Percentiles rank a stretch among this genome's conserved stretches.
Conservation (phyloP, 495 filamentous ascomycete genomes). For the Aspergillus incahuasiensis region DNA sequence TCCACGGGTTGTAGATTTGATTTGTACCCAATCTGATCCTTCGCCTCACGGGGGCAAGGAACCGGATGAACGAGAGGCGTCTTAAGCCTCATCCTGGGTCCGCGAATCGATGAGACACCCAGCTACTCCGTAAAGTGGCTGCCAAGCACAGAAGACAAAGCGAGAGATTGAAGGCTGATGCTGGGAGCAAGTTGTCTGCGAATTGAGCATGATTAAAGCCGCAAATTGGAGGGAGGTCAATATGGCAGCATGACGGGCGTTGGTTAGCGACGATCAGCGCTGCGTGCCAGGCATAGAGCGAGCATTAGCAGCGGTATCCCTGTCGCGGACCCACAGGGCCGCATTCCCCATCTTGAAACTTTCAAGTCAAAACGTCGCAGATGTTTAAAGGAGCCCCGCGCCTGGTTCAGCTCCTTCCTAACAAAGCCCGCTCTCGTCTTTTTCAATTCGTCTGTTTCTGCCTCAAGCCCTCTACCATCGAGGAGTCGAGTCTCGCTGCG, state of each 20-base stretch:
- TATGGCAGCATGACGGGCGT: conserved; percentile 10
- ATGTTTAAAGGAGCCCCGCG: neutral
- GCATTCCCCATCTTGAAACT: neutral
- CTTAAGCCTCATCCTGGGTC: neutral
- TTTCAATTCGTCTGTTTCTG: neutral
- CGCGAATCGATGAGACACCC: neutral
- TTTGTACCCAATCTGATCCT: neutral
- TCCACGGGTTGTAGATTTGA: neutral
- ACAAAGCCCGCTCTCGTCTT: neutral
- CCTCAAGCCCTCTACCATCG: neutral
- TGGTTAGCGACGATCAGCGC: conserved; percentile 21
- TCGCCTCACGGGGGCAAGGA: neutral
- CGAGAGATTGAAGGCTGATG: too few species aligned
- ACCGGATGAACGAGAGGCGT: neutral
- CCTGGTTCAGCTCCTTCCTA: neutral
- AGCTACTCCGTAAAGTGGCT: neutral
- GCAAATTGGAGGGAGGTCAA: neutral
- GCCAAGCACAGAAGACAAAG: neutral
- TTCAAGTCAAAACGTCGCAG: neutral
- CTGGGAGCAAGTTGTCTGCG: too few species aligned
- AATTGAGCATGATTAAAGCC: too few species aligned
- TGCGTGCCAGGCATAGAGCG: conserved; percentile 20
- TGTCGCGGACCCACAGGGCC: neutral
- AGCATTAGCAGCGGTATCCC: conserved; percentile 14
- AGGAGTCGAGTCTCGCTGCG: neutral